Percentiles rank a stretch among this genome's conserved stretches.
phyloP scores from a whole-genome alignment of 768 basidiomycete species.

The Boletus sp. region DNA sequence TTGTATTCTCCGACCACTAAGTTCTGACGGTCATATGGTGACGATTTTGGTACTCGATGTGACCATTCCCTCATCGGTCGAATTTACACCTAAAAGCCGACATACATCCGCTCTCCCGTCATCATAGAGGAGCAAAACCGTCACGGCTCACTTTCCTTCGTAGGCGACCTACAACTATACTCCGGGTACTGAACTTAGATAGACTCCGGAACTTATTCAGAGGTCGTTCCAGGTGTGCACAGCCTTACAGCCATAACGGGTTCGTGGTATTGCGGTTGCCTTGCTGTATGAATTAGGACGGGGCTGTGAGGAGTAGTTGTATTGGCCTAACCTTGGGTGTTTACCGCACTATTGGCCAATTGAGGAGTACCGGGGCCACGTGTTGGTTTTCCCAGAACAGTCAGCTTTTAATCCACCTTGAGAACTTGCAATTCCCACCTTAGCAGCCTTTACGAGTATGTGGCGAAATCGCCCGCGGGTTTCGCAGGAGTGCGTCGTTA shows the following conservation, averaged over 20 bases:
- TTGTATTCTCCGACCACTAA: neutral
- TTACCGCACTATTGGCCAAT: neutral
- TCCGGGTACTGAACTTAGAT: neutral
- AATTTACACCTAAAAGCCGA: constrained; percentile 13
- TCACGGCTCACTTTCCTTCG: neutral
- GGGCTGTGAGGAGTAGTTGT: constrained; percentile 21
- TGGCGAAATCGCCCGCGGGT: constrained; percentile 20
- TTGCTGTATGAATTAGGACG: neutral
- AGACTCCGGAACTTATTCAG: neutral
- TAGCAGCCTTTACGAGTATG: constrained; percentile 11
- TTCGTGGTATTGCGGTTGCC: neutral
- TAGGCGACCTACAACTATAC: neutral
- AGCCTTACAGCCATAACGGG: neutral
- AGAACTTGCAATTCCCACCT: constrained; percentile 15
- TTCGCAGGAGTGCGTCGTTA: constrained; percentile 21
- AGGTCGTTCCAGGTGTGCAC: neutral
- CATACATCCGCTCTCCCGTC: constrained; percentile 4
- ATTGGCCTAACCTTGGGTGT: constrained; percentile 20
- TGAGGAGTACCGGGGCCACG: constrained; percentile 12
- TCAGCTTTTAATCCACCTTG: constrained; percentile 13
- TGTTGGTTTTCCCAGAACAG: constrained; percentile 16
- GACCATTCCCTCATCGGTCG: neutral
- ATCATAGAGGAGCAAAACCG: neutral
- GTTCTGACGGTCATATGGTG: neutral
- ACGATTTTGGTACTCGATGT: neutral